Conservation (phyloP, 495 filamentous ascomycete species). For the Lepidopterella palustris region DNA sequence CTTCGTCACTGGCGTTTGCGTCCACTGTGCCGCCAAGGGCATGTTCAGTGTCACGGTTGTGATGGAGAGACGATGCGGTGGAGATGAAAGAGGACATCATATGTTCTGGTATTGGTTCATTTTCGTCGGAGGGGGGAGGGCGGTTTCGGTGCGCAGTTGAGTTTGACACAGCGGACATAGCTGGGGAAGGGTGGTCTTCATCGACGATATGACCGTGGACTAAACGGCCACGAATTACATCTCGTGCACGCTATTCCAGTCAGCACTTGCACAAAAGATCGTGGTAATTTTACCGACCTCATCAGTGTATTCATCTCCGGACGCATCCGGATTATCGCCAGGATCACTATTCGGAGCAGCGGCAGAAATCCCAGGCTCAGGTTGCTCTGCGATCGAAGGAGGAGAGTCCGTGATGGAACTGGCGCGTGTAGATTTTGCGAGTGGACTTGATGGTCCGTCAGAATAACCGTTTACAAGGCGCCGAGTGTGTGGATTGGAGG, state of each 20-base stretch:
- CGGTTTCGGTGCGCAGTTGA: slow-evolving; percentile 41
- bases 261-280: neutral
- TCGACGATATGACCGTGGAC: slow-evolving; percentile 96
- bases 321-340: slow-evolving; percentile 35
- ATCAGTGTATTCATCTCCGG: slow-evolving; percentile 69
- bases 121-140: slow-evolving; percentile 44
- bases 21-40: slow-evolving; percentile 80
- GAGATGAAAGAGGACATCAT: slow-evolving; percentile 65
- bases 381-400: slow-evolving; percentile 1
- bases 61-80: slow-evolving; percentile 45
- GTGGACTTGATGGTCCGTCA: slow-evolving; percentile 19
- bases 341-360: neutral
- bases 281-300: slow-evolving; percentile 36
- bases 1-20: slow-evolving; percentile 71
- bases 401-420: slow-evolving; percentile 15
- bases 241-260: slow-evolving; percentile 55
- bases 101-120: slow-evolving; percentile 42
- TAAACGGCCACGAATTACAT: slow-evolving; percentile 86
- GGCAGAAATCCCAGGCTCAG: neutral
- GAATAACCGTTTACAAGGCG: slow-evolving; percentile 9
- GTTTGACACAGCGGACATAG: slow-evolving; percentile 55
- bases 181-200: slow-evolving; percentile 79
- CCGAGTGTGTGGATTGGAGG: slow-evolving; percentile 12
- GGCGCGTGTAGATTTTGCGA: slow-evolving; percentile 20
- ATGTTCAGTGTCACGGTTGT: slow-evolving; percentile 45